A percentile compares a stretch with the other conserved stretches of the same genome.
Evolutionary conservation across 2,329 filamentous ascomycete species (phyloP).

Genomic region (Lachnellula willkommii): DNA sequence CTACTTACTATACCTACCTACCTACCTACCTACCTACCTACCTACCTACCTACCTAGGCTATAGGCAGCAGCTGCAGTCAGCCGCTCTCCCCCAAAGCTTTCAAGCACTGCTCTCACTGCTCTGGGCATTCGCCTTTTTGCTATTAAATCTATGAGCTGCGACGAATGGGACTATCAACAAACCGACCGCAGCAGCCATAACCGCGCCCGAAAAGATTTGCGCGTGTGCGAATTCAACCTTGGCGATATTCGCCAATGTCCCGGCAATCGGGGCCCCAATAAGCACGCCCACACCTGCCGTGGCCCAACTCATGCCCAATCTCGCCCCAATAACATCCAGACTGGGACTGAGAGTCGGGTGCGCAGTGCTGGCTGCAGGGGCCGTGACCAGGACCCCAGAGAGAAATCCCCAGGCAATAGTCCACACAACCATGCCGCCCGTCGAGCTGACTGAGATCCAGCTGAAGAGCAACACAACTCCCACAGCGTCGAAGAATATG

Average conservation of each 20-base stretch:
- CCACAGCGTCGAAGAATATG: conserved; percentile 17
- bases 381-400: conserved; percentile 46
- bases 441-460: conserved; percentile 47
- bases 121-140: not conserved
- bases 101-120: no score
- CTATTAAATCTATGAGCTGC: not conserved
- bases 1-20: no score
- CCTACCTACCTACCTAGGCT: no score
- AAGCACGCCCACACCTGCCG: conserved; percentile 5
- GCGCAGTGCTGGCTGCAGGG: not conserved
- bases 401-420: conserved; percentile 71
- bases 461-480: conserved; percentile 2
- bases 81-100: no score
- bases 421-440: conserved; percentile 64
- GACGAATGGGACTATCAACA: not conserved
- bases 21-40: no score
- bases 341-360: not conserved
- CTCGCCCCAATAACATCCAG: conserved; percentile 9
- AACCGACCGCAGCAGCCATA: not conserved
- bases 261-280: conserved; percentile 13
- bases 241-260: not conserved
- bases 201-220: conserved; percentile 1
- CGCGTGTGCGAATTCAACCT: not conserved
- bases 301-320: conserved; percentile 8
- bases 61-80: no score